A percentile compares a stretch with the other conserved stretches of the same genome.
phyloP scores from a whole-genome alignment of 768 basidiomycete genomes.

The Termitomyces sp. region DNA sequence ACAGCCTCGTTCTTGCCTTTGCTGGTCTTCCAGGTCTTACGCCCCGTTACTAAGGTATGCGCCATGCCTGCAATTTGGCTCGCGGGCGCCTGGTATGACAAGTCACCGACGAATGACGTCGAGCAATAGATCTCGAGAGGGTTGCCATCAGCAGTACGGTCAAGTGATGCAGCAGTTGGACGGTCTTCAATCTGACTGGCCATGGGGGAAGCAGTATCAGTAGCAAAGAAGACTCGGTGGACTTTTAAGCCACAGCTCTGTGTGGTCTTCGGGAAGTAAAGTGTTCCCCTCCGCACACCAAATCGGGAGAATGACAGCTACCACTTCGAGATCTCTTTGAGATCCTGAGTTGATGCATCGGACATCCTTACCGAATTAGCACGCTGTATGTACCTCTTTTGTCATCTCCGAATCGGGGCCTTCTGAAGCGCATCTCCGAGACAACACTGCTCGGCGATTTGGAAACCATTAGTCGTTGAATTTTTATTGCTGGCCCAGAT shows the following conservation, averaged over 20 bases:
- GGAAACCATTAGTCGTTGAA: background rate
- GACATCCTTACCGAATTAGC: conserved; percentile 2
- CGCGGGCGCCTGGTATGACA: conserved; percentile 10
- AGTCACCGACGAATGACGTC: conserved; percentile 15
- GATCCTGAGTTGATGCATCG: conserved; percentile 8
- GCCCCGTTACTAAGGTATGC: conserved; percentile 33
- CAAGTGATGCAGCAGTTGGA: background rate
- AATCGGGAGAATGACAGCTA: conserved; percentile 5
- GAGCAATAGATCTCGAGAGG: conserved; percentile 11
- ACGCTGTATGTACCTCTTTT: conserved; percentile 7
- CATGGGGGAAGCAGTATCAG: conserved; percentile 1
- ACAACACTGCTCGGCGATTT: conserved; percentile 9
- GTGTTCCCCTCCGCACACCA: conserved; percentile 5
- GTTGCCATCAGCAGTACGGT: conserved; percentile 4
- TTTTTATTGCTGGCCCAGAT: conserved; percentile 4
- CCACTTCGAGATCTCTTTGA: conserved; percentile 4
- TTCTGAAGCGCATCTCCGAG: conserved; percentile 7
- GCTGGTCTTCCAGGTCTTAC: conserved; percentile 55
- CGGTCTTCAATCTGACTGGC: conserved; percentile 3
- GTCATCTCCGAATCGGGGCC: conserved; percentile 11
- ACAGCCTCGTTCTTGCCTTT: conserved; percentile 49
- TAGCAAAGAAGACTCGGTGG: background rate
- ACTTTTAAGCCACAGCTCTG: conserved; percentile 9
- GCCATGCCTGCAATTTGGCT: conserved; percentile 9
- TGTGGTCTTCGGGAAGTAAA: conserved; percentile 5